phyloP scores from a whole-genome alignment of 1,284 basidiomycete species.

The Xerocomus nothofagi region DNA sequence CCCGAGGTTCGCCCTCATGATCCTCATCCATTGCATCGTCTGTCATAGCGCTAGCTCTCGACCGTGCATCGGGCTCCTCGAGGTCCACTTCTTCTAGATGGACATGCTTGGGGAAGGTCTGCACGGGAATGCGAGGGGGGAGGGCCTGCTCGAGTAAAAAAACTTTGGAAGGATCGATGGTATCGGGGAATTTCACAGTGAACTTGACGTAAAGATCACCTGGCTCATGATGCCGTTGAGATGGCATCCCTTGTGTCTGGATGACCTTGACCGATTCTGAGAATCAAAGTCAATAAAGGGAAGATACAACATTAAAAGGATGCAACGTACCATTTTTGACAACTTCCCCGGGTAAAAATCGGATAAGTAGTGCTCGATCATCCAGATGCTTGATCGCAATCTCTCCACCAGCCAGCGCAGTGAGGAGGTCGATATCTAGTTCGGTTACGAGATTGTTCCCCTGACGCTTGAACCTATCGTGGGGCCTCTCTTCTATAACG shows the following conservation, averaged over 20 bases:
- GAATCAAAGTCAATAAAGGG: slow-evolving; percentile 10
- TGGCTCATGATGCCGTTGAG: slow-evolving; percentile 94
- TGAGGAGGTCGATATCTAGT: slow-evolving; percentile 90
- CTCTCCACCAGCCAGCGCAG: slow-evolving; percentile 91
- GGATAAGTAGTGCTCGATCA: slow-evolving; percentile 85
- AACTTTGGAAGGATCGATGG: slow-evolving; percentile 69
- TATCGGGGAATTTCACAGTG: slow-evolving; percentile 88
- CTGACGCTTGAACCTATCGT: slow-evolving; percentile 89
- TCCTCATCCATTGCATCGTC: slow-evolving; percentile 89
- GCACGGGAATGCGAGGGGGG: slow-evolving; percentile 73
- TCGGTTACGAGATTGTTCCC: slow-evolving; percentile 91
- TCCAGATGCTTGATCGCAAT: slow-evolving; percentile 94
- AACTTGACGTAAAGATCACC: slow-evolving; percentile 94
- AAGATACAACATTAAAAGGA: slow-evolving; percentile 8
- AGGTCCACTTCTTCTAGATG: slow-evolving; percentile 86
- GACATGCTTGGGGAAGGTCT: slow-evolving; percentile 68
- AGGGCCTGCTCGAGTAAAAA: slow-evolving; percentile 85
- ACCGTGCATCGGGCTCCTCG: slow-evolving; percentile 79
- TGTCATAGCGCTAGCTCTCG: slow-evolving; percentile 54
- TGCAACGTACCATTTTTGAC: slow-evolving; percentile 81
- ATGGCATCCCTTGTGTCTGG: slow-evolving; percentile 96
- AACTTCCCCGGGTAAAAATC: slow-evolving; percentile 87
- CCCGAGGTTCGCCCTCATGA: slow-evolving; percentile 67
- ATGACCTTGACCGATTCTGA: slow-evolving; percentile 90
- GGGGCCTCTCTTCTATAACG: slow-evolving; percentile 94